Percentiles rank a stretch among this genome's conserved stretches.
Evolutionary conservation across 164 flowering plant species (phyloP).

Genomic region (Vitis rupestris): DNA sequence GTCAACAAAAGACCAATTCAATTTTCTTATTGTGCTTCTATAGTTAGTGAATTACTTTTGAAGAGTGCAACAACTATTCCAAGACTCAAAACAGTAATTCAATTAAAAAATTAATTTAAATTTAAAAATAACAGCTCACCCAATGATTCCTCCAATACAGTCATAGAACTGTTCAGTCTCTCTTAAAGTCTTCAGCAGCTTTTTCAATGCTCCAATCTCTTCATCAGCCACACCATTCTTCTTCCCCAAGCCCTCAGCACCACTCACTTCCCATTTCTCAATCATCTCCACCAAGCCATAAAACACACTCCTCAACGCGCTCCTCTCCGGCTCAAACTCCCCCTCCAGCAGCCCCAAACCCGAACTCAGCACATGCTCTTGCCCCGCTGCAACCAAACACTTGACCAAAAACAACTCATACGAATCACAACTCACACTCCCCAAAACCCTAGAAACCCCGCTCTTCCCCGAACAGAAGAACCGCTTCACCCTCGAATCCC

Average conservation of each 20-base stretch:
- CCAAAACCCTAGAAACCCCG: slow-evolving; percentile 35
- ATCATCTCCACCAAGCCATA: slow-evolving; percentile 66
- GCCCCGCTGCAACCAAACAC: slow-evolving; percentile 88
- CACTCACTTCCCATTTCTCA: slow-evolving; percentile 53
- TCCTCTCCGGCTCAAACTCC: slow-evolving; percentile 28
- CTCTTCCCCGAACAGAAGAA: slow-evolving; percentile 28
- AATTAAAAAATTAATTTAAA: neutral
- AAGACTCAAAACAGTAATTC: neutral
- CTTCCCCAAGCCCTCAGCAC: slow-evolving; percentile 9
- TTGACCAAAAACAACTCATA: slow-evolving; percentile 58
- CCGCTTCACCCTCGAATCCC: slow-evolving; percentile 47
- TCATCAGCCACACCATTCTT: slow-evolving; percentile 17
- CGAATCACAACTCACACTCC: slow-evolving; percentile 22
- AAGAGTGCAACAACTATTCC: no score
- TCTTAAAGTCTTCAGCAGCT: slow-evolving; percentile 50
- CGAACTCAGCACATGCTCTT: slow-evolving; percentile 61
- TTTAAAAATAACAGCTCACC: slow-evolving; percentile 42
- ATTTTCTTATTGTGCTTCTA: no score
- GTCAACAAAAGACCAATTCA: no score
- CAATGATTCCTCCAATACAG: slow-evolving; percentile 94
- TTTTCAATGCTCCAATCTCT: slow-evolving; percentile 38
- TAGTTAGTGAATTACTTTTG: no score
- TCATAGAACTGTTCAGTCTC: slow-evolving; percentile 78
- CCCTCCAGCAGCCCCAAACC: slow-evolving; percentile 21
- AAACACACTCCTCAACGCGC: slow-evolving; percentile 57